Evolutionary conservation across 305 asterid genomes (phyloP), one percentile per base, ranked within the genome.

Genomic region (Lippia alba): DNA sequence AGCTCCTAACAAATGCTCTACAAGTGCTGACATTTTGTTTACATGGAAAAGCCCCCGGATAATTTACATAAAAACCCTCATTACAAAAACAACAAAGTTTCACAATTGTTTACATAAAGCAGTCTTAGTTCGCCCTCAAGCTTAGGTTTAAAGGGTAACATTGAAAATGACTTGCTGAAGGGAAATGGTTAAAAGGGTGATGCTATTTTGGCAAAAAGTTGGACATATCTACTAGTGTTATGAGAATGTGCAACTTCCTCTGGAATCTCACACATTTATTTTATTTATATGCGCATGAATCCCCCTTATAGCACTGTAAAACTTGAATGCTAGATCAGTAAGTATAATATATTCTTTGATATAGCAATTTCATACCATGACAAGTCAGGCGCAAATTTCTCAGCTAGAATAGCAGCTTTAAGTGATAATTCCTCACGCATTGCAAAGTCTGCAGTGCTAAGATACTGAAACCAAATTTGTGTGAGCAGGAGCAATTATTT

Each of bases 351-450:
- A 48, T 17, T 17, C 40, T 71, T 41, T 61, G 19, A 68, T 54
- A 34, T 50, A 64, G 49, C 18, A 49, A 46, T 9, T 50, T 50
- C 91, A 71, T 92, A 95, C 99, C 99, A 95, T 56, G 99, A 92
- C 79, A 95, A 79, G 83, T 95, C 98, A 40, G 97, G 99, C 61
- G 99, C 98, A 78, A 95, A 95, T 78, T 95, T 95, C 91, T 95
- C 99, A 3, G 98, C 94, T 6, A 95, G 94, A 84, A 92, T 95
- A 61, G 97, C 97, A 83, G 92, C 92, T 84, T 92, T 95, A 40
- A 90, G 91, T n/a, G 97, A 79, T 78, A 92, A 74, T 69, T 95
- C 99, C 81, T 90, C 97, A 59, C 97, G 97, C 98, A 95, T 92
- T 59, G 90, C 96, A 73, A 95, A 95, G 81, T 95, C 98, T 11